Evolutionary conservation across 495 filamentous ascomycete genomes (phyloP).

Genomic region (Podospora comata): DNA sequence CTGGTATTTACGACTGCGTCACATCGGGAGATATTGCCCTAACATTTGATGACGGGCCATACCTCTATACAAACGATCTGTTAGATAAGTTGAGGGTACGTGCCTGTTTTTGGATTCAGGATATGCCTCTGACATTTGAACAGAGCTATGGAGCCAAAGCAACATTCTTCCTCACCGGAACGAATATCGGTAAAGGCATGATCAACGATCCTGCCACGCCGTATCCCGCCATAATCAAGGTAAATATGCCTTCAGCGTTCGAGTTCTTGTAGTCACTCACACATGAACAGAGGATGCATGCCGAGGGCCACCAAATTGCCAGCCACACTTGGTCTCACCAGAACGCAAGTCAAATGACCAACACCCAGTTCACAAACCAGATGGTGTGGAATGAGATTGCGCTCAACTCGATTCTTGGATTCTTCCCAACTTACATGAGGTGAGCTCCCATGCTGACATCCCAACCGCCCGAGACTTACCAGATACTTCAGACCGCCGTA

Average conservation of each 20-base stretch:
- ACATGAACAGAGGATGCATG: constrained; percentile 53
- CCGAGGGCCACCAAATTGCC: constrained; percentile 75
- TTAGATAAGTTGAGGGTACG: constrained; percentile 59
- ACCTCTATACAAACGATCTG: constrained; percentile 63
- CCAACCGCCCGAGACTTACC: neutral
- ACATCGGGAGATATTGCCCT: constrained; percentile 63
- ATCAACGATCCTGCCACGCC: constrained; percentile 60
- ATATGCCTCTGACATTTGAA: constrained; percentile 18
- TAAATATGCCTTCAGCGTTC: constrained; percentile 20
- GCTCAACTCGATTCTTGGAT: constrained; percentile 71
- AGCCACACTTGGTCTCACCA: constrained; percentile 85
- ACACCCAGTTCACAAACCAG: constrained; percentile 58
- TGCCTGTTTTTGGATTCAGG: neutral
- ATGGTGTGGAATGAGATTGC: constrained; percentile 79
- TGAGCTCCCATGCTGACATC: neutral
- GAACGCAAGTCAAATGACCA: constrained; percentile 60
- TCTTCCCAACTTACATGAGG: constrained; percentile 79
- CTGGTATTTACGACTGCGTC: constrained; percentile 64
- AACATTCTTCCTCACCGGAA: constrained; percentile 78
- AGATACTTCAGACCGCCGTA: constrained; percentile 57
- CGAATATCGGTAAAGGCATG: constrained; percentile 67
- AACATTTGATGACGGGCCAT: constrained; percentile 78
- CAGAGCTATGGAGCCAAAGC: constrained; percentile 62
- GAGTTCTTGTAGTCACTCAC: constrained; percentile 22
- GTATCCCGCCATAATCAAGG: constrained; percentile 59